Conservation (phyloP, 352 stramenopile genomes). For the Aphanomyces stellatus region DNA sequence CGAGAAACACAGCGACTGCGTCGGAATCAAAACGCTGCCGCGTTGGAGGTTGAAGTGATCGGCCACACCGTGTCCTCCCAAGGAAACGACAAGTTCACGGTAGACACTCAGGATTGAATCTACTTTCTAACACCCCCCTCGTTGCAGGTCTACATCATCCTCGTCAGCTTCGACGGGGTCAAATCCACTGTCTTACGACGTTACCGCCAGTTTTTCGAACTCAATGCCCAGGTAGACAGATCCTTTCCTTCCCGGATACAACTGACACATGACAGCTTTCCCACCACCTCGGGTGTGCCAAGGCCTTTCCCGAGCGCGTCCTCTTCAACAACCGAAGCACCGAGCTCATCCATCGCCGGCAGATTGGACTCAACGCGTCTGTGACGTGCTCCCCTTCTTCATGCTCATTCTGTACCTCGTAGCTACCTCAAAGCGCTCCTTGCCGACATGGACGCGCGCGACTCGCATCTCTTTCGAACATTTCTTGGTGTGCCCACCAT, state of each 20-base stretch:
- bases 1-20: background rate
- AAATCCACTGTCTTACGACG: background rate
- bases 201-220: background rate
- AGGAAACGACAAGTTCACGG: background rate
- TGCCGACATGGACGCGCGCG: background rate
- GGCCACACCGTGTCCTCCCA: background rate
- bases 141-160: conserved; percentile 4
- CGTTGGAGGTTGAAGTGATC: background rate
- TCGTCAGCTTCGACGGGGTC: background rate
- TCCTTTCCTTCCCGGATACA: background rate
- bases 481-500: background rate
- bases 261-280: background rate
- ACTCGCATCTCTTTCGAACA: background rate
- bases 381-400: background rate
- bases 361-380: background rate
- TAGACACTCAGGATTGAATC: background rate
- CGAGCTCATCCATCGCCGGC: background rate
- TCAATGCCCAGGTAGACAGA: background rate
- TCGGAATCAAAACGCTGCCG: background rate
- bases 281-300: background rate
- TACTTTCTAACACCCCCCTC: background rate
- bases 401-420: background rate
- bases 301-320: background rate
- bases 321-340: background rate
- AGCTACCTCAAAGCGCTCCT: background rate